Conservation (phyloP, 768 basidiomycete species). For the Naganishia kalamii region DNA sequence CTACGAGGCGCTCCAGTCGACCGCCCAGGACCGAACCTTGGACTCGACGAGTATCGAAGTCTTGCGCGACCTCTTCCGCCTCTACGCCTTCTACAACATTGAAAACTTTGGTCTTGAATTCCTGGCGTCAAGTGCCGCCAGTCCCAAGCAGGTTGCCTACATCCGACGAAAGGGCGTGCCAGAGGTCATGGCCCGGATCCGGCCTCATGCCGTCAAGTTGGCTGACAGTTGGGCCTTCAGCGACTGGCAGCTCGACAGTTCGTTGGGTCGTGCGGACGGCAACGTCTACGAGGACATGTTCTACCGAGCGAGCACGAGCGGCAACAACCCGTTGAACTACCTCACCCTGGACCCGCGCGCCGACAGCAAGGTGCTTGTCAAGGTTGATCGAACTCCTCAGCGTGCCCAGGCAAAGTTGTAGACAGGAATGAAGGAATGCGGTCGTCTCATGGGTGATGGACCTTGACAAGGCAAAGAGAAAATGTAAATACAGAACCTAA, state of each 20-base stretch:
- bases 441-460: background rate
- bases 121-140: conserved; percentile 13
- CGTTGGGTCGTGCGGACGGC: conserved; percentile 15
- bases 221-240: conserved; percentile 31
- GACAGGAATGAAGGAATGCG: background rate
- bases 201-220: conserved; percentile 34
- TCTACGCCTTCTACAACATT: conserved; percentile 23
- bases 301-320: conserved; percentile 9
- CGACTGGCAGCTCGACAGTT: conserved; percentile 30
- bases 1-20: conserved; percentile 28
- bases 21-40: conserved; percentile 22
- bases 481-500: too few relatives aligned
- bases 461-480: background rate
- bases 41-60: conserved; percentile 28
- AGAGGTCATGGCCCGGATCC: conserved; percentile 26
- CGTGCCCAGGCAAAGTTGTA: conserved; percentile 8
- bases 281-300: conserved; percentile 23
- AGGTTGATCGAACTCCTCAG: conserved; percentile 9
- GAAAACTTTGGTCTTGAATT: conserved; percentile 20
- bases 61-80: conserved; percentile 29
- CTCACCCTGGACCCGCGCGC: conserved; percentile 17
- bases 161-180: conserved; percentile 11
- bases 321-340: conserved; percentile 20
- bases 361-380: conserved; percentile 16
- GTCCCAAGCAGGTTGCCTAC: background rate